phyloP scores from a whole-genome alignment of 768 basidiomycete genomes.

The Strobilomyces echinocephalus region DNA sequence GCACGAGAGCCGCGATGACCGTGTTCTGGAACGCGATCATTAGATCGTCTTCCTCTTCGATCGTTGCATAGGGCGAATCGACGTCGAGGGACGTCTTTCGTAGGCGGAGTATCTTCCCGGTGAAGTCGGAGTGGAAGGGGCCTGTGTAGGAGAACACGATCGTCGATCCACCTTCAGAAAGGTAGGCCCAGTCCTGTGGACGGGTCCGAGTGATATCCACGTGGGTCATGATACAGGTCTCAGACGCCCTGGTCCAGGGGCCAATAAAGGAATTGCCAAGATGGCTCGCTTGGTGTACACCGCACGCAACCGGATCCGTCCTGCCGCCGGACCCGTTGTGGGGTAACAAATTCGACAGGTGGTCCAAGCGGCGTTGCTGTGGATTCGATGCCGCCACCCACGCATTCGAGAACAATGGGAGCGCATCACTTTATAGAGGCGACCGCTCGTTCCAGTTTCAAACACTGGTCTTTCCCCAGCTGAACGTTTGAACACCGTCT shows the following conservation, averaged over 20 bases:
- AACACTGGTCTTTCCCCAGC: background rate
- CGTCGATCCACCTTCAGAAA: slow-evolving; percentile 90
- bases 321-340: too few relatives aligned
- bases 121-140: slow-evolving; percentile 43
- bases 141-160: slow-evolving; percentile 84
- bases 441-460: background rate
- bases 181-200: slow-evolving; percentile 70
- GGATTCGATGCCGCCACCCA: background rate
- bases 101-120: slow-evolving; percentile 70
- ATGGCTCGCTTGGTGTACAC: too few relatives aligned
- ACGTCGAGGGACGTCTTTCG: slow-evolving; percentile 46
- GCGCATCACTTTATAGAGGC: background rate
- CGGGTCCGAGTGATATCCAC: slow-evolving; percentile 24
- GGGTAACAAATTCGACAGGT: background rate
- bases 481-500: background rate
- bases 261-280: too few relatives aligned
- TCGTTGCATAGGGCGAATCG: slow-evolving; percentile 12
- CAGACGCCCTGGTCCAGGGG: background rate
- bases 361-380: slow-evolving; percentile 8
- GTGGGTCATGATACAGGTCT: slow-evolving; percentile 9
- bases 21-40: slow-evolving; percentile 54
- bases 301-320: background rate
- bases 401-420: slow-evolving; percentile 22
- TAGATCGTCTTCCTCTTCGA: slow-evolving; percentile 37
- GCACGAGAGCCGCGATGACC: slow-evolving; percentile 65